Base-by-base conservation (phyloP, 2,329 filamentous ascomycete genomes). In the Pseudogymnoascus sp. region DNA sequence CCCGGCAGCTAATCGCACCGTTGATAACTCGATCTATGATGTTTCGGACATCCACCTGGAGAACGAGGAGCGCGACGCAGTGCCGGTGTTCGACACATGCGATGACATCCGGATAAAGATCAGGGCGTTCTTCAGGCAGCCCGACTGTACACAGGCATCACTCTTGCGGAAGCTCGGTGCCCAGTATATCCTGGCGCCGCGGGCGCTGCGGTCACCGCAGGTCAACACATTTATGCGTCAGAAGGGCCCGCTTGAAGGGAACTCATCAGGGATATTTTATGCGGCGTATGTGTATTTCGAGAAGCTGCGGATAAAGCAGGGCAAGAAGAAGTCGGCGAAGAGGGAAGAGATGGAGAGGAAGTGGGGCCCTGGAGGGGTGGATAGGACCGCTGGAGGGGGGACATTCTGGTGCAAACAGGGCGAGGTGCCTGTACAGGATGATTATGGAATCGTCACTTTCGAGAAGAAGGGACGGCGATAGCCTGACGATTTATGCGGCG, bases 91-190 rank as follows among this genome's bases (percentile, higher is more conserved):
- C 69, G 83, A 86, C 66, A 82, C 79, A 4, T 86, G 83, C 72
- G 80, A 86, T 66, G 81, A 82, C 60, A 70, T 86, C 12, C 79
- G 84, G 56, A 78, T 76, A 70, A 86, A 86, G 75, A 84, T 86
- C 68, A 76, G 76, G 25, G 77, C 78, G 0, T 73, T 82, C 64
- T 74, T 86, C 8, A 70, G 73, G n/a, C 75, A 78, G 56, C 75
- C 78, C 0, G 74, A 74, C 46, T 74, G 84, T 60, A 84, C 79
- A 0, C 78, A 83, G 69, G 80, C 83, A 0, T 75, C 73, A 10
- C 82, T 87, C 69, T 74, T 78, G 25, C 78, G 82, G 37, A 76
- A 79, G 50, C 74, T 84, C 23, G 74, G 75, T 34, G 78, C 77
- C 50, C 75, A 77, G 16, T 78, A 77, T 34, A 56, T 61, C 66